Conservation (phyloP, 2,329 filamentous ascomycete species). For the Plenodomus biglobosus region DNA sequence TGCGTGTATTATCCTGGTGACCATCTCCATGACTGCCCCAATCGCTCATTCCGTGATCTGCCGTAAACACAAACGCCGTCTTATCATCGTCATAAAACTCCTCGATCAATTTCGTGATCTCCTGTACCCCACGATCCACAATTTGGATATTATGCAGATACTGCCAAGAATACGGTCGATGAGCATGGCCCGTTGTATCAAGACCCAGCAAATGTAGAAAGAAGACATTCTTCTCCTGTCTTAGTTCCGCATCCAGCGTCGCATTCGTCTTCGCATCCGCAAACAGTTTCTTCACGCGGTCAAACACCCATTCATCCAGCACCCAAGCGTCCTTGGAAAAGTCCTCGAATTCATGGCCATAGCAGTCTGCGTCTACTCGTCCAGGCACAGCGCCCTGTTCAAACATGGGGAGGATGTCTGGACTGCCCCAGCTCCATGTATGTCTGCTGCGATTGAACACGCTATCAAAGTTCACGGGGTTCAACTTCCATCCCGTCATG, state of each 20-base stretch:
- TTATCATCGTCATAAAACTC: conserved; percentile 80
- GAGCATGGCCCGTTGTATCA: conserved; percentile 84
- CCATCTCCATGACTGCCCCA: conserved; percentile 99
- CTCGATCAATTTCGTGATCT: conserved; percentile 78
- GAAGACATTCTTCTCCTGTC: conserved; percentile 86
- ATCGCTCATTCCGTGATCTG: conserved; percentile 98
- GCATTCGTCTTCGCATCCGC: conserved; percentile 74
- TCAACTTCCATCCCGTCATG: conserved; percentile 96
- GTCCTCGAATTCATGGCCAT: conserved; percentile 83
- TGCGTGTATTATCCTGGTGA: conserved; percentile 94
- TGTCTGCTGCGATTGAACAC: conserved; percentile 96
- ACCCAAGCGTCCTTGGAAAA: conserved; percentile 79
- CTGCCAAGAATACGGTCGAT: conserved; percentile 90
- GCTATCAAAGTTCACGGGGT: conserved; percentile 97
- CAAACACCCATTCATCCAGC: conserved; percentile 94
- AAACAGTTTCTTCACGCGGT: conserved; percentile 87
- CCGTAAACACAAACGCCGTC: conserved; percentile 95
- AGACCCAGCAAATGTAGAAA: conserved; percentile 92
- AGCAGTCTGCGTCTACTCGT: conserved; percentile 82
- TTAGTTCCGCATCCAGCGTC: conserved; percentile 70
- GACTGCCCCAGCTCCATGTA: conserved; percentile 99
- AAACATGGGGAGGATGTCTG: conserved; percentile 97
- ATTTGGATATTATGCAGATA: conserved; percentile 94
- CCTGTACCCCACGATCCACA: conserved; percentile 85
- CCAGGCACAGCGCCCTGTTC: conserved; percentile 87